phyloP scores from a whole-genome alignment of 2,329 filamentous ascomycete genomes.

The Colletotrichum chlorophyti region DNA sequence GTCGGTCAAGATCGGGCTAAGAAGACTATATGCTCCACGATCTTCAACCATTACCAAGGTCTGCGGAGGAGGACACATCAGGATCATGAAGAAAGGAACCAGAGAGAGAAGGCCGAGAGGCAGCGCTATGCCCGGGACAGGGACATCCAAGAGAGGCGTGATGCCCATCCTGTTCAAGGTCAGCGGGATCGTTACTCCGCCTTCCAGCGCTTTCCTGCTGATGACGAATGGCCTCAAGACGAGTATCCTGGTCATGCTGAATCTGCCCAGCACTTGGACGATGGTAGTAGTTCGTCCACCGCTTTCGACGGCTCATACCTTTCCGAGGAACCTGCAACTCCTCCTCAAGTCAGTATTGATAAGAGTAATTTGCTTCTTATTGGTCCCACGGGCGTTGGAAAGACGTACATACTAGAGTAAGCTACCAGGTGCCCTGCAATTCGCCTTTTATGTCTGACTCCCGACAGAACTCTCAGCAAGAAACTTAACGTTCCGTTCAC shows the following conservation, averaged over 20 bases:
- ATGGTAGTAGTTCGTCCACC: slow-evolving; percentile 32
- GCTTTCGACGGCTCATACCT: slow-evolving; percentile 53
- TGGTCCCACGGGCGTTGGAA: slow-evolving; percentile 93
- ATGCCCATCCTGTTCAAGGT: slow-evolving; percentile 83
- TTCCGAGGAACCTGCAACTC: slow-evolving; percentile 51
- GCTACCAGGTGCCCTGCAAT: slow-evolving; percentile 30
- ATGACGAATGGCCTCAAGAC: slow-evolving; percentile 51
- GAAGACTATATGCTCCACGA: slow-evolving; percentile 89
- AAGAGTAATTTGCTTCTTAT: slow-evolving; percentile 94
- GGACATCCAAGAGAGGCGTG: slow-evolving; percentile 60
- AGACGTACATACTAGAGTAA: slow-evolving; percentile 87
- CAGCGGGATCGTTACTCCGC: slow-evolving; percentile 40
- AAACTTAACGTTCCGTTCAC: slow-evolving; percentile 95
- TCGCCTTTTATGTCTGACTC: slow-evolving; percentile 26
- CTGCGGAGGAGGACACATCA: slow-evolving; percentile 80
- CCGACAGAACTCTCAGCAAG: slow-evolving; percentile 81
- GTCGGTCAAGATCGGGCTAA: slow-evolving; percentile 95
- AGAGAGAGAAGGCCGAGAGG: slow-evolving; percentile 70
- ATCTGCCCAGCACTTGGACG: slow-evolving; percentile 49
- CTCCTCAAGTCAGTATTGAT: slow-evolving; percentile 75
- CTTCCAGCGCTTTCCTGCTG: slow-evolving; percentile 39
- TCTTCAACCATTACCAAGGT: slow-evolving; percentile 96
- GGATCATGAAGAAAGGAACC: slow-evolving; percentile 68
- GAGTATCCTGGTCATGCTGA: slow-evolving; percentile 62
- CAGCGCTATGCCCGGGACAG: slow-evolving; percentile 76